phyloP scores from a whole-genome alignment of 805 yeast species.

The Candida khao-thaluensis region DNA sequence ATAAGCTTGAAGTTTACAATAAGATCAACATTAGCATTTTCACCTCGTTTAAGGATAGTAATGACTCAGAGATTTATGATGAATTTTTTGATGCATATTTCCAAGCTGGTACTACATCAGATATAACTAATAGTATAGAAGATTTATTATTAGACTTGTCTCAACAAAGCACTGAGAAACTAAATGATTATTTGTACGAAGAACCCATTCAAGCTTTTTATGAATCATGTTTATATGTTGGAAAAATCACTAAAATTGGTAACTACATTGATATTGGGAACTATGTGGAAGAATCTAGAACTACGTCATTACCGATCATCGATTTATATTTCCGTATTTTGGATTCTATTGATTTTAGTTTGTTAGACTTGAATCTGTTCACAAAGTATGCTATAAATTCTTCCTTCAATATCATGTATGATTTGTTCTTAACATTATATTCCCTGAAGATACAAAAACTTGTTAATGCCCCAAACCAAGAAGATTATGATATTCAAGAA shows the following conservation, averaged over 20 bases:
- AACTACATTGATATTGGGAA: conserved; percentile 11
- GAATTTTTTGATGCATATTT: conserved; percentile 4
- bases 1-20: conserved; percentile 3
- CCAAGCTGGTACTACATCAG: conserved; percentile 1
- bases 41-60: background rate
- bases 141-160: background rate
- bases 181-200: background rate
- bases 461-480: conserved; percentile 21
- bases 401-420: conserved; percentile 22
- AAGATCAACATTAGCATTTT: conserved; percentile 2
- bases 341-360: background rate
- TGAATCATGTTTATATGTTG: background rate
- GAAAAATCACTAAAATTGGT: conserved; percentile 14
- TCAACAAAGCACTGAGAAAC: background rate
- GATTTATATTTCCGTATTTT: conserved; percentile 11
- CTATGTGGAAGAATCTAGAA: conserved; percentile 4
- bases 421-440: conserved; percentile 24
- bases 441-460: conserved; percentile 39
- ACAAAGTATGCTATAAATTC: background rate
- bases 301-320: conserved; percentile 10
- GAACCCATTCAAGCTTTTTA: background rate
- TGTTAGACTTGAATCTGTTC: background rate
- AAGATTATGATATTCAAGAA: conserved; percentile 22
- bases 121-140: conserved; percentile 1
- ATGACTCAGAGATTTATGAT: background rate